Base-by-base conservation (phyloP, 352 stramenopile species). In the Phytophthora pseudosyringae region DNA sequence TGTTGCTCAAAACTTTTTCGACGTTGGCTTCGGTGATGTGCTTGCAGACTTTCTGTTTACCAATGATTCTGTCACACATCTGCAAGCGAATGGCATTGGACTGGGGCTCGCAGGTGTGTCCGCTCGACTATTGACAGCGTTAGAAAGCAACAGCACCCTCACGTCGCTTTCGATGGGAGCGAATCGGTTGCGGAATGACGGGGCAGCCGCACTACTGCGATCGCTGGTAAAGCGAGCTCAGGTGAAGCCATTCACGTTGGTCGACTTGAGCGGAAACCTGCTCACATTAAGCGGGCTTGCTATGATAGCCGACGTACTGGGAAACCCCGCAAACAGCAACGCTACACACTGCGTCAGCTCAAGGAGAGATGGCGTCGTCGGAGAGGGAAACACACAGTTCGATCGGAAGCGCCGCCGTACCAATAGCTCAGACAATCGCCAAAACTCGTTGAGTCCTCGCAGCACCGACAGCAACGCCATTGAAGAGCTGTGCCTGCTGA, bases 251-350 rank as follows among this genome's bases (percentile, higher is more conserved):
- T 91, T 75, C 25, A 61, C 62, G 29, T 47, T 76, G 11, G 63
- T 93, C 16, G 83, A 95, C 52, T 55, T 95, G 13, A 90, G 82
- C 58, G 86, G 84, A 28, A 95, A 95, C 45, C 60, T 95, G 16
- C 70, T 95, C 35, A 95, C 84, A 16, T 32, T 64, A 9, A 76
- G 71, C 25, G 80, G 72, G 1, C 53, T 94, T 13, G 51, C 64
- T 13, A 73, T 58, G 40, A 72, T 92, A 4, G 63, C 64, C 38
- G 62, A 73, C 8, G 71, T 80, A 1, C 52, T 93, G n/a, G 45
- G 74, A 63, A 46, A 12, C 40, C 39, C 39, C 36, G 18, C 21
- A 29, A 49, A 48, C 36, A 15, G 8, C 16, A 52, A 31, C 13
- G 21, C n/a, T 31, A 38, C 41, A 16, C 41, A 60, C 32, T 48